Evolutionary conservation across 2,329 filamentous ascomycete genomes (phyloP).

Genomic region (Chrysoporthe puriensis): DNA sequence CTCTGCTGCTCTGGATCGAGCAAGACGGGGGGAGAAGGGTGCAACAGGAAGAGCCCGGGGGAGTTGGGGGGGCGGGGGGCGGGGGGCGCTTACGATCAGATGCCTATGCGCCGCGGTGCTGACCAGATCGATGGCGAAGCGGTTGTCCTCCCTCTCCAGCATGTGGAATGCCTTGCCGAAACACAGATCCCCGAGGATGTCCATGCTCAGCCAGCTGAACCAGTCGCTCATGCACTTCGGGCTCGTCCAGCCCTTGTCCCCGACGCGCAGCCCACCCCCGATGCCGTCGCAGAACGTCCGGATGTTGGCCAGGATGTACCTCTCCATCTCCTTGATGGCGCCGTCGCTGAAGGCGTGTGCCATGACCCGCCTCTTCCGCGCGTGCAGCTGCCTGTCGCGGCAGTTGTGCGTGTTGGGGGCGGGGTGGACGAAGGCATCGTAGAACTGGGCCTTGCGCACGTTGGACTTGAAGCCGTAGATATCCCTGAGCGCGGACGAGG

Average conservation of each 20-base stretch:
- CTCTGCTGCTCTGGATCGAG: background rate
- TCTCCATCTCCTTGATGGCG: conserved; percentile 70
- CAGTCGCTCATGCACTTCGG: conserved; percentile 66
- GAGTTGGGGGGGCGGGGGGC: no score
- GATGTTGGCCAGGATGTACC: conserved; percentile 67
- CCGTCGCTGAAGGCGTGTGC: conserved; percentile 72
- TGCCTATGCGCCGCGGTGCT: conserved; percentile 70
- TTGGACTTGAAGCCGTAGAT: conserved; percentile 68
- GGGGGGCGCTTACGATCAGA: conserved; percentile 58
- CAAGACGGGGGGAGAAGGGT: background rate
- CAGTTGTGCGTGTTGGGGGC: conserved; percentile 74
- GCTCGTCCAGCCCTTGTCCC: conserved; percentile 60
- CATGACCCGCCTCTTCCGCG: conserved; percentile 71
- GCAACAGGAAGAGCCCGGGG: background rate
- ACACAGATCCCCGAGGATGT: conserved; percentile 63
- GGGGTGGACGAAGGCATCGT: conserved; percentile 73
- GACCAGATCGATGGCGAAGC: conserved; percentile 69
- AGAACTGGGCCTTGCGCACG: conserved; percentile 71
- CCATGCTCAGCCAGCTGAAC: conserved; percentile 66
- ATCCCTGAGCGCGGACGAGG: conserved; percentile 65
- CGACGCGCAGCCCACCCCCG: conserved; percentile 43
- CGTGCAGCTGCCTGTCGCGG: conserved; percentile 70
- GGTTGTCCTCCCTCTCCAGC: conserved; percentile 62
- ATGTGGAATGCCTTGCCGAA: conserved; percentile 67
- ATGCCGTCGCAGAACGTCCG: conserved; percentile 67